Evolutionary conservation across 2,329 filamentous ascomycete genomes (phyloP), one percentile per base, ranked within the genome.

Genomic region (Byssochlamys sp.): DNA sequence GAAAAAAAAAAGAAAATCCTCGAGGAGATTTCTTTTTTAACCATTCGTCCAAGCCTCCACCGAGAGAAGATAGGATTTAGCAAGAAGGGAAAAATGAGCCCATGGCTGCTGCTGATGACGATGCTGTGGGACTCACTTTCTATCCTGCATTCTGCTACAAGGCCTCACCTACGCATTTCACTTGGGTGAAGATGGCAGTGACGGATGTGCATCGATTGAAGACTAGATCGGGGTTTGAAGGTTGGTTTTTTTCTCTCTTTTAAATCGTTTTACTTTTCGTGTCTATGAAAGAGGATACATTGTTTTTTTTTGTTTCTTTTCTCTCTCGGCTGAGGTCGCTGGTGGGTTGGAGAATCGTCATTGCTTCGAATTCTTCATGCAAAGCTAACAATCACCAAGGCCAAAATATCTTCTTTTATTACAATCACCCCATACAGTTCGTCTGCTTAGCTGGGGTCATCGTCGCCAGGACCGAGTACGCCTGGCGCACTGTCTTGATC

Each of bases 401-500:
- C 51, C 81, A 83, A 66, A 74, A 78, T 53, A 72, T 83, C 45
- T 83, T 80, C 71, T 90, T 91, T 71, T 80, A 85, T 73, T 72
- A 79, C 54, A 91, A 91, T 70, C 84, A 91, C 63, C 89, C 89
- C 0, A 84, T 92, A 64, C 84, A 84, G 79, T 91, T 86, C 82
- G 82, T 89, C 55, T 84, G 86, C 60, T 71, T 91, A 31, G 80
- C 84, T 6, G 89, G 89, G 29, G 72, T 90, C 7, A 80, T 92
- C 25, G 84, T 91, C 57, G 81, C 82, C 56, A 71, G 81, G 56
- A 76, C 80, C 39, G 82, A 84, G 56, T 74, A 83, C 55, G 76
- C 78, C 2, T 77, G 80, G 27, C 78, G 77, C 56, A 75, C 71
- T 33, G 70, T 84, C 50, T 71, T 86, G 39, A 80, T 77, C 0